phyloP scores from a whole-genome alignment of 306 rosid species.

The Biancaea sappan region DNA sequence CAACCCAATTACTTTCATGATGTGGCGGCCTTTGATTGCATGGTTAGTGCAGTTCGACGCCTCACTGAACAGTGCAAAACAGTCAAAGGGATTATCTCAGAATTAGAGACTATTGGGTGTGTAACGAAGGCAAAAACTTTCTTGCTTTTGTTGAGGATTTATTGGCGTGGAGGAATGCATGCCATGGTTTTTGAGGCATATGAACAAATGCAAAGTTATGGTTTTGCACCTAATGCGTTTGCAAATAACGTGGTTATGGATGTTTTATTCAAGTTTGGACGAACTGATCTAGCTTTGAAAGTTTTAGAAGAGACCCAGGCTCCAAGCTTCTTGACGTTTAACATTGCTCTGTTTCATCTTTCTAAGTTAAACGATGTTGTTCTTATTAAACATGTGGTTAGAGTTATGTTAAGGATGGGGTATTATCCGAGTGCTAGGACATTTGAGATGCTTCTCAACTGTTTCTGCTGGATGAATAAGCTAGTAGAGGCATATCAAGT shows the following conservation, averaged over 20 bases:
- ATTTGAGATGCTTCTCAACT: constrained; percentile 52
- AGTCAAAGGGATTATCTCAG: constrained; percentile 38
- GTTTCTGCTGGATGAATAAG: constrained; percentile 54
- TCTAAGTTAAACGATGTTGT: constrained; percentile 41
- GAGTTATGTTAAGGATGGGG: constrained; percentile 46
- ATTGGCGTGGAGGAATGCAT: constrained; percentile 55
- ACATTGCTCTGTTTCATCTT: constrained; percentile 49
- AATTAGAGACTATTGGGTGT: constrained; percentile 52
- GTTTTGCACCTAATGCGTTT: constrained; percentile 53
- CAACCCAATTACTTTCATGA: constrained; percentile 46
- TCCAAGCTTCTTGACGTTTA: constrained; percentile 63
- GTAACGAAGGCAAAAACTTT: constrained; percentile 49
- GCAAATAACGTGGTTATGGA: constrained; percentile 60
- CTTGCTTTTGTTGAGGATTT: constrained; percentile 56
- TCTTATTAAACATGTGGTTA: constrained; percentile 34
- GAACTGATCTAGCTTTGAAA: constrained; percentile 37
- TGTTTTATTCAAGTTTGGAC: constrained; percentile 49
- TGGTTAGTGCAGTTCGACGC: constrained; percentile 44
- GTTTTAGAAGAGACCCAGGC: constrained; percentile 37
- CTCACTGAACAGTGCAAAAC: constrained; percentile 44
- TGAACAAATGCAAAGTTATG: constrained; percentile 44
- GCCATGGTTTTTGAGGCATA: constrained; percentile 45
- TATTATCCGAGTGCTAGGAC: constrained; percentile 49
- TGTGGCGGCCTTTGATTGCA: constrained; percentile 32
- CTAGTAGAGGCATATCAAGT: constrained; percentile 53